phyloP scores from a whole-genome alignment of 768 basidiomycete species.

The Mycena maculata region DNA sequence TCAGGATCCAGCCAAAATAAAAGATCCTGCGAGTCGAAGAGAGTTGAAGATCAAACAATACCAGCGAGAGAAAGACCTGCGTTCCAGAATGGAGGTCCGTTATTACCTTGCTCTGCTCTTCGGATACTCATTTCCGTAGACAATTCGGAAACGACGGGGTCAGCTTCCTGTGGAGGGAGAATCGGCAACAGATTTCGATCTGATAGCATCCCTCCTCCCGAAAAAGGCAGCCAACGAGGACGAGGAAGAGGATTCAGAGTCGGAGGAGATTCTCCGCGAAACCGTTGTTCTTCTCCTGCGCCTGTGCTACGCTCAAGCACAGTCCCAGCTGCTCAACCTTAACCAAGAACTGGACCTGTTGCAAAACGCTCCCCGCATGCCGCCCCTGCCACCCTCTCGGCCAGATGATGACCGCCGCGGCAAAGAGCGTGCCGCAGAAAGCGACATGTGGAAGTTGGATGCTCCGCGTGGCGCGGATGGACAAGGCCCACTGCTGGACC shows the following conservation, averaged over 20 bases:
- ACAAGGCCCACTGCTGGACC: constrained; percentile 77
- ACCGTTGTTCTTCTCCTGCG: constrained; percentile 77
- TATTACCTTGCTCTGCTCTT: background rate
- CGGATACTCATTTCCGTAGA: constrained; percentile 45
- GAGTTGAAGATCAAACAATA: constrained; percentile 94
- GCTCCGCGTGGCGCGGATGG: constrained; percentile 59
- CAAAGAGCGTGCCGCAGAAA: constrained; percentile 55
- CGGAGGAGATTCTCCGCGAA: constrained; percentile 75
- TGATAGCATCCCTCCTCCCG: constrained; percentile 74
- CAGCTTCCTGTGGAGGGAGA: constrained; percentile 49
- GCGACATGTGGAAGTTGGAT: constrained; percentile 82
- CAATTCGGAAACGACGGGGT: constrained; percentile 64
- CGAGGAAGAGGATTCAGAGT: constrained; percentile 64
- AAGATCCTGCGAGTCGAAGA: constrained; percentile 76
- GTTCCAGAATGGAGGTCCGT: constrained; percentile 74
- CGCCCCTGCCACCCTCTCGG: constrained; percentile 41
- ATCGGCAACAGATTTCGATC: constrained; percentile 64
- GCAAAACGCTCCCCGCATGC: constrained; percentile 60
- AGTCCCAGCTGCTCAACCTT: constrained; percentile 73
- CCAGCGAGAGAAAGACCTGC: constrained; percentile 86
- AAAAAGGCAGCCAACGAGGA: constrained; percentile 36
- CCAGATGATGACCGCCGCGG: constrained; percentile 52
- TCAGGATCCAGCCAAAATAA: constrained; percentile 58
- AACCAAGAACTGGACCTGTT: constrained; percentile 81
- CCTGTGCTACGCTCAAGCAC: constrained; percentile 76